phyloP scores from a whole-genome alignment of 306 rosid species.

The Nissolia schottii region DNA sequence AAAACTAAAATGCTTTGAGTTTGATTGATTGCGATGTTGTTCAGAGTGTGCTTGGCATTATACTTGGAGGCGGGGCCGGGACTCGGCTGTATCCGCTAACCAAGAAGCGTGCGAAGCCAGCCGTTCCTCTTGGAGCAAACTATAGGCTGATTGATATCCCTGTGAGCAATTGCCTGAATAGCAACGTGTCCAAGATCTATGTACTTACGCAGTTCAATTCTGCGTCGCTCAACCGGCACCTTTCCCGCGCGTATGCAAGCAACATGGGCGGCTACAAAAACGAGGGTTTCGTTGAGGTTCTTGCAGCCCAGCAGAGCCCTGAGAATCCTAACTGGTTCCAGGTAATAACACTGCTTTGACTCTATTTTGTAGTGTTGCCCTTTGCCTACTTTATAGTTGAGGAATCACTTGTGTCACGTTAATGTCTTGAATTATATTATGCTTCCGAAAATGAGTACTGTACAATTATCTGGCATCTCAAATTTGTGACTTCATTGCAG shows the following conservation, averaged over 20 bases:
- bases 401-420: background rate
- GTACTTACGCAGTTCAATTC: constrained; percentile 98
- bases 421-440: background rate
- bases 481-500: constrained; percentile 30
- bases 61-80: constrained; percentile 97
- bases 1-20: background rate
- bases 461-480: background rate
- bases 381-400: background rate
- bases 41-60: constrained; percentile 93
- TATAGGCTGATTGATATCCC: constrained; percentile 96
- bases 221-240: constrained; percentile 93
- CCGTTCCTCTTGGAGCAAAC: constrained; percentile 97
- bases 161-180: constrained; percentile 92
- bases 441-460: background rate
- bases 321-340: constrained; percentile 99
- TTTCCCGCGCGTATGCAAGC: constrained; percentile 94
- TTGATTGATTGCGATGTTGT: background rate
- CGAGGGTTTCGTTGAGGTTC: constrained; percentile 97
- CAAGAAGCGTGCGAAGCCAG: constrained; percentile 97
- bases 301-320: constrained; percentile 98
- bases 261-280: constrained; percentile 95
- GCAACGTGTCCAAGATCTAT: constrained; percentile 90
- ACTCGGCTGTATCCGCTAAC: constrained; percentile 92
- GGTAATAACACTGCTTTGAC: constrained; percentile 38
- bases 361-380: background rate